These are phyloP conservation scores for Ligustrum vulgare DNA, from an alignment of 257 asterid genomes.

Conservation along the genomic window DNA sequence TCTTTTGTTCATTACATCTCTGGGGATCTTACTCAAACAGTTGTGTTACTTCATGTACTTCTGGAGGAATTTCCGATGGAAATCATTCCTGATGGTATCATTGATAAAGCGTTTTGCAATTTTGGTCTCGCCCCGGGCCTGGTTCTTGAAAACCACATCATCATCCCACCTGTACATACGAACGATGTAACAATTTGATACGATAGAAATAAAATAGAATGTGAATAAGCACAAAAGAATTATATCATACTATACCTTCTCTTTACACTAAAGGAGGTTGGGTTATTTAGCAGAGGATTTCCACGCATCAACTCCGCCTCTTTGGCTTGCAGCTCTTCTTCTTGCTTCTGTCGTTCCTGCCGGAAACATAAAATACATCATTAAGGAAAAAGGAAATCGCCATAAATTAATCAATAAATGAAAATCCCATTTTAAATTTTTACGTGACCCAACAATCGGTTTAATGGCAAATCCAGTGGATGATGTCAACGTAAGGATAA, in stretches of 20 bases:
- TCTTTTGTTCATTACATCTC: not conserved
- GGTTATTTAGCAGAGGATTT: slow-evolving; percentile 75
- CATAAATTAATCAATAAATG: not conserved
- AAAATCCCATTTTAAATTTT: not conserved
- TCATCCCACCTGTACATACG: slow-evolving; percentile 80
- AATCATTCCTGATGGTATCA: slow-evolving; percentile 90
- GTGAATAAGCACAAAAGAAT: not conserved
- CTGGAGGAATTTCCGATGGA: slow-evolving; percentile 74
- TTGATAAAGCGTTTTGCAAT: slow-evolving; percentile 76
- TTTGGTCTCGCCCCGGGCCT: slow-evolving; percentile 85
- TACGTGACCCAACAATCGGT: not conserved
- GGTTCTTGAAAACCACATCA: slow-evolving; percentile 97
- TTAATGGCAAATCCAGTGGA: not conserved
- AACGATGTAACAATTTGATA: not conserved
- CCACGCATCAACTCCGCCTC: slow-evolving; percentile 83
- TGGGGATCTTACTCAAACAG: not conserved
- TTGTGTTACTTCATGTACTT: slow-evolving; percentile 60
- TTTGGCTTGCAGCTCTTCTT: slow-evolving; percentile 78
- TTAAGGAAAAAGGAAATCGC: not conserved
- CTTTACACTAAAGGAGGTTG: slow-evolving; percentile 74
- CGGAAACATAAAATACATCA: slow-evolving; percentile 17
- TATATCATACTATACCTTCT: slow-evolving; percentile 49
- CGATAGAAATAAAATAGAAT: not conserved
- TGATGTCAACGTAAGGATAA: not conserved
- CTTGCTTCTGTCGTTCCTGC: slow-evolving; percentile 70